Evolutionary conservation across 352 stramenopile species (phyloP).

Genomic region (Pythium vanterpoolii): DNA sequence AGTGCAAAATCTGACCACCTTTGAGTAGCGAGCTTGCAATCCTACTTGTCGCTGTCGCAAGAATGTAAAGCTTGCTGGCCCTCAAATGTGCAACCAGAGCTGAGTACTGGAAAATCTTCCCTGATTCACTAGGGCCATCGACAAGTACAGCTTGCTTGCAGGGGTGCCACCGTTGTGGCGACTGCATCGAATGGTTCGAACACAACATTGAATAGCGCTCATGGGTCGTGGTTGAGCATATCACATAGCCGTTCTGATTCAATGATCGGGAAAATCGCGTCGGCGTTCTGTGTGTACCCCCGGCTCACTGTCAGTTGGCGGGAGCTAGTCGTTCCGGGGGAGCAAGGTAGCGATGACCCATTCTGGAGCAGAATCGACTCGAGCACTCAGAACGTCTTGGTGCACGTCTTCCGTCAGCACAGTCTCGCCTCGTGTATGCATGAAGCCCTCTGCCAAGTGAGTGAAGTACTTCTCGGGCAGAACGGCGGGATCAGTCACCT

Average conservation of each 20-base stretch:
- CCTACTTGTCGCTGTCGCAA: slow-evolving; percentile 28
- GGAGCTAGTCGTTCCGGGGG: slow-evolving; percentile 6
- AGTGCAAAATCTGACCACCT: slow-evolving; percentile 29
- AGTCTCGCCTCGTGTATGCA: neutral
- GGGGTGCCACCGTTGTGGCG: neutral
- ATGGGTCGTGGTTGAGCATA: slow-evolving; percentile 13
- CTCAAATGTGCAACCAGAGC: slow-evolving; percentile 27
- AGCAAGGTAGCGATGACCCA: neutral
- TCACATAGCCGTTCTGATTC: slow-evolving; percentile 6
- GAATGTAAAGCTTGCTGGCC: slow-evolving; percentile 1
- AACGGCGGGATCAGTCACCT: neutral
- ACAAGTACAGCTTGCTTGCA: slow-evolving; percentile 29
- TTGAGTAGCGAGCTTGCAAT: slow-evolving; percentile 29
- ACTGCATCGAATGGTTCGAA: slow-evolving; percentile 1
- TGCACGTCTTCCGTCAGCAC: neutral
- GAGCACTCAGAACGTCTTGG: slow-evolving; percentile 2
- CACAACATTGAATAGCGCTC: slow-evolving; percentile 19
- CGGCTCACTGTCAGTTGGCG: slow-evolving; percentile 7
- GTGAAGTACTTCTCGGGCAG: slow-evolving; percentile 19
- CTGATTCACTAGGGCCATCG: slow-evolving; percentile 28
- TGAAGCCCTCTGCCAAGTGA: slow-evolving; percentile 13
- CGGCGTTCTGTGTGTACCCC: neutral
- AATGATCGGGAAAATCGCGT: slow-evolving; percentile 8
- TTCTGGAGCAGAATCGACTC: slow-evolving; percentile 11
- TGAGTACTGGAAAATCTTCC: slow-evolving; percentile 31